phyloP scores from a whole-genome alignment of 306 rosid genomes.

The Adenanthera pavonina region DNA sequence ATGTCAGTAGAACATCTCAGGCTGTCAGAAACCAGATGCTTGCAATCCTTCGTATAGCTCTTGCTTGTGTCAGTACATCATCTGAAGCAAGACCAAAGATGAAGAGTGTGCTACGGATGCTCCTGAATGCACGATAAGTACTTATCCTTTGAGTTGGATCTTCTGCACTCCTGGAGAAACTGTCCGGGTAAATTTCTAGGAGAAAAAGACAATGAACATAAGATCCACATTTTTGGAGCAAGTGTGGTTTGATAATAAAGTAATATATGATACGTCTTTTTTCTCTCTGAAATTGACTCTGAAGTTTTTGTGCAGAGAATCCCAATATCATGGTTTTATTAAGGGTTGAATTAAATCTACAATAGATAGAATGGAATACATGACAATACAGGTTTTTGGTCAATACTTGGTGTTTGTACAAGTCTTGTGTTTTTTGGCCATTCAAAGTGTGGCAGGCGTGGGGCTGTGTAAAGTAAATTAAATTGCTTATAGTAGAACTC shows the following conservation, averaged over 20 bases:
- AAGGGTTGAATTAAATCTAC: conserved; percentile 3
- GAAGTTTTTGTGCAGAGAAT: neutral
- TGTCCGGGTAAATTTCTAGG: neutral
- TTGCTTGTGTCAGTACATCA: conserved; percentile 64
- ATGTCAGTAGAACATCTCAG: conserved; percentile 66
- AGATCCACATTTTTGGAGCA: neutral
- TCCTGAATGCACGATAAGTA: conserved; percentile 74
- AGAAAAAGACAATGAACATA: neutral
- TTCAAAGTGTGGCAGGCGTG: conserved; percentile 1
- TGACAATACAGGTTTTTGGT: conserved; percentile 22
- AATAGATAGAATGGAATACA: conserved; percentile 29
- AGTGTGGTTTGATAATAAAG: neutral
- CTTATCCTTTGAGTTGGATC: neutral
- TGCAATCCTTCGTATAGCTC: conserved; percentile 70
- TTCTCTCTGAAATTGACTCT: neutral
- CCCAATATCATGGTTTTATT: neutral
- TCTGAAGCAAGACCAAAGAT: conserved; percentile 87
- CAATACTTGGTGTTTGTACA: conserved; percentile 6
- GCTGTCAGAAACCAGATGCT: conserved; percentile 78
- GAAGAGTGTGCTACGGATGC: conserved; percentile 78
- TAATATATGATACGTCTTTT: neutral
- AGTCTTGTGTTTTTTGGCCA: neutral
- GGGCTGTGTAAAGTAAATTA: conserved; percentile 29
- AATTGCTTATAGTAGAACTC: conserved; percentile 3
- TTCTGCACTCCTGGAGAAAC: neutral